phyloP scores from a whole-genome alignment of 768 basidiomycete genomes.

The Boletus insuetus region DNA sequence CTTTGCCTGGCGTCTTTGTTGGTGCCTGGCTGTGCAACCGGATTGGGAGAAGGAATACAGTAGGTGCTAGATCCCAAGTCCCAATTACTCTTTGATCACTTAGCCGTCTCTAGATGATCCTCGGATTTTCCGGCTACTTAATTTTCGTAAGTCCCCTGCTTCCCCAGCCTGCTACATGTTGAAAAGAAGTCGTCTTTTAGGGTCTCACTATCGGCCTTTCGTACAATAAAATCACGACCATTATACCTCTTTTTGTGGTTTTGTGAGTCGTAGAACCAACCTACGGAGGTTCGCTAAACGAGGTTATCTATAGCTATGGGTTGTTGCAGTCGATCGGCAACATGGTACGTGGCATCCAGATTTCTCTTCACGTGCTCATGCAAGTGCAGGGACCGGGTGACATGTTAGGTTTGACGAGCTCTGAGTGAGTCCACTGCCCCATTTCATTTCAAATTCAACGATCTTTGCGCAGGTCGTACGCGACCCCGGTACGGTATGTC shows the following conservation, averaged over 20 bases:
- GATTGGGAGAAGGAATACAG: conserved; percentile 57
- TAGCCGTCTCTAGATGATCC: conserved; percentile 47
- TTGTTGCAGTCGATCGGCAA: conserved; percentile 75
- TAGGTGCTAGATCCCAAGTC: conserved; percentile 25
- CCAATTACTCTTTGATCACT: conserved; percentile 3
- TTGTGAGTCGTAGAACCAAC: conserved; percentile 42
- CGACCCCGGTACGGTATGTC: conserved; percentile 57
- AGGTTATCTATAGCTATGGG: conserved; percentile 48
- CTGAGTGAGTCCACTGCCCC: conserved; percentile 46
- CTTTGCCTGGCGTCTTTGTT: conserved; percentile 60
- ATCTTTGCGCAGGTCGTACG: conserved; percentile 46
- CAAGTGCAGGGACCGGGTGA: conserved; percentile 60
- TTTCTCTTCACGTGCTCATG: conserved; percentile 8
- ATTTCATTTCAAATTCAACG: background rate
- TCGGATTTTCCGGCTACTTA: conserved; percentile 67
- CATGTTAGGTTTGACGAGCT: conserved; percentile 64
- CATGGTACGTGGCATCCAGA: conserved; percentile 36
- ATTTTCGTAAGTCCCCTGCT: conserved; percentile 45
- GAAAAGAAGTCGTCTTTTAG: background rate
- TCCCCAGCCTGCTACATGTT: background rate
- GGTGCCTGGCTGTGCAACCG: conserved; percentile 50
- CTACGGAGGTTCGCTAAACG: background rate
- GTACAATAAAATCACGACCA: conserved; percentile 61
- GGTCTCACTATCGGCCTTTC: conserved; percentile 57
- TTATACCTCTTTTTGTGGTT: conserved; percentile 63